Evolutionary conservation across 1,139 yeast genomes (phyloP).

Genomic region (Pichia sp.): DNA sequence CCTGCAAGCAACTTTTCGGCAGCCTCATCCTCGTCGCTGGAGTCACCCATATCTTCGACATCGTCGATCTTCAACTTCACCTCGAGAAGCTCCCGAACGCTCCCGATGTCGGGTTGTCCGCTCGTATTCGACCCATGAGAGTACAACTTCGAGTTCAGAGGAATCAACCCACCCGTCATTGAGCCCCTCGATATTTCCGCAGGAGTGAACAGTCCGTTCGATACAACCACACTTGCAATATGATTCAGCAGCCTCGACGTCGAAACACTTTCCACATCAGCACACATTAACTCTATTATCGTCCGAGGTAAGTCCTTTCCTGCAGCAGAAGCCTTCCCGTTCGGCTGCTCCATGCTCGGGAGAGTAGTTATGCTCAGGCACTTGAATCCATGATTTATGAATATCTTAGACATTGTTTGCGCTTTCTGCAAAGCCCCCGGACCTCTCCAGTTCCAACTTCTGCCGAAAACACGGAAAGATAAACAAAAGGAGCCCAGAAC

Average conservation of each 20-base stretch:
- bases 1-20: constrained; percentile 21
- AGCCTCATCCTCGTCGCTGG: background rate
- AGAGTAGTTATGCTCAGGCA: constrained; percentile 15
- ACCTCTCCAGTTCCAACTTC: background rate
- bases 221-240: constrained; percentile 16
- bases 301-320: constrained; percentile 3
- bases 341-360: background rate
- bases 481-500: background rate
- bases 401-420: constrained; percentile 26
- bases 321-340: background rate
- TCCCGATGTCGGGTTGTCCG: constrained; percentile 23
- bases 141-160: constrained; percentile 21
- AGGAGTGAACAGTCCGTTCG: constrained; percentile 20
- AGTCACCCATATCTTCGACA: constrained; percentile 4
- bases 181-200: background rate
- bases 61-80: constrained; percentile 25
- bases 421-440: background rate
- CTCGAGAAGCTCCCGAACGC: constrained; percentile 21
- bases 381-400: constrained; percentile 26
- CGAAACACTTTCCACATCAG: constrained; percentile 13
- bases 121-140: constrained; percentile 19
- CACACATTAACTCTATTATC: constrained; percentile 24
- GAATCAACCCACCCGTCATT: constrained; percentile 17
- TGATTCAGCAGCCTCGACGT: constrained; percentile 10
- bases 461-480: background rate